Evolutionary conservation across 129 eudicot genomes (phyloP).

Genomic region (Cynara cardunculus): DNA sequence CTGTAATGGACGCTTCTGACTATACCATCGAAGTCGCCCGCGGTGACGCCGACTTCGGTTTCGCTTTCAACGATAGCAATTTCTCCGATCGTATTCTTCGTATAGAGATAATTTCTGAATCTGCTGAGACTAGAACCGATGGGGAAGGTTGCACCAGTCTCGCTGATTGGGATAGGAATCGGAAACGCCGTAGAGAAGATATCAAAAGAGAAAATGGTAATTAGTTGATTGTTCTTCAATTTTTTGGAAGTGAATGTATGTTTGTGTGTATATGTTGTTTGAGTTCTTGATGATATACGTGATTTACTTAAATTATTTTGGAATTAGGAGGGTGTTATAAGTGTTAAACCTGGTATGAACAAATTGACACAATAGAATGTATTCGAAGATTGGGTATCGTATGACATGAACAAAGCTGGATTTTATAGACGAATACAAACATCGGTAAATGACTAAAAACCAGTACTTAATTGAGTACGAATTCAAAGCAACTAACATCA

Average conservation of each 20-base stretch:
- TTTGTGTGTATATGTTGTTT: background rate
- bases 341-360: too few relatives aligned
- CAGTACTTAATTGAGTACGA: background rate
- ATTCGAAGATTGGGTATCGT: background rate
- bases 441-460: background rate
- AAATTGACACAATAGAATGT: background rate
- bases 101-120: conserved; percentile 76
- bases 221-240: background rate
- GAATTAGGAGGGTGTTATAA: background rate
- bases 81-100: conserved; percentile 76
- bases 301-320: conserved; percentile 1
- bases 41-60: conserved; percentile 80
- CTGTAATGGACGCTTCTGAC: conserved; percentile 76
- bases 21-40: conserved; percentile 39
- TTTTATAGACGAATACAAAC: background rate
- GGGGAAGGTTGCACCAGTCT: conserved; percentile 64
- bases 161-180: conserved; percentile 86
- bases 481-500: background rate
- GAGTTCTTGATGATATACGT: background rate
- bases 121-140: conserved; percentile 42
- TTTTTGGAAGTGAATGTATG: background rate
- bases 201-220: conserved; percentile 56
- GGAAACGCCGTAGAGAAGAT: conserved; percentile 74
- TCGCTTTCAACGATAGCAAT: conserved; percentile 90
- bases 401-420: background rate